These are phyloP conservation scores for Lodderomyces orthopsilosis DNA, from an alignment of 1,139 yeast genomes.

Conservation along the genomic window DNA sequence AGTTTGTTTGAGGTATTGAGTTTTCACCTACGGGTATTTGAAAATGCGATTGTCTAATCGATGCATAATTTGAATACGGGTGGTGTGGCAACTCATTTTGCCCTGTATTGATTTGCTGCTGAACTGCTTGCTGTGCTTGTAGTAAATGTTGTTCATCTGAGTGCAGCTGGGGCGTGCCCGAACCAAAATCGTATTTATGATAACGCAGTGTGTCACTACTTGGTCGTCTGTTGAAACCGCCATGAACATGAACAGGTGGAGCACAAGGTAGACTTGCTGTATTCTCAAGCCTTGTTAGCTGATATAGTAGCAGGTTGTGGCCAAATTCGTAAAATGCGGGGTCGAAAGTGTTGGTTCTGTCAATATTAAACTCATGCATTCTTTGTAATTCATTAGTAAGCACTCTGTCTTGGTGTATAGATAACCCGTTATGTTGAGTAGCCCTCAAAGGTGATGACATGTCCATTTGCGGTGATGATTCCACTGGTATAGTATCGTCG, in stretches of 20 bases:
- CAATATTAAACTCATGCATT: neutral
- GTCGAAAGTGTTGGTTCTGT: neutral
- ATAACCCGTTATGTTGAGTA: neutral
- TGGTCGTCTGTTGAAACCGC: neutral
- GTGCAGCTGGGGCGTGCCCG: neutral
- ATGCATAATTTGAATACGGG: neutral
- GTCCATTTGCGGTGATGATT: neutral
- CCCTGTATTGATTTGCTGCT: slow-evolving; percentile 1
- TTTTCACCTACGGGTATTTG: neutral
- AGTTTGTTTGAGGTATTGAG: slow-evolving; percentile 11
- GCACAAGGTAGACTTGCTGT: neutral
- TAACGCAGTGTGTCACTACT: neutral
- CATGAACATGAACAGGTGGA: neutral
- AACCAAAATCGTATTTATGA: neutral
- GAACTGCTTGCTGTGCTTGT: slow-evolving; percentile 5
- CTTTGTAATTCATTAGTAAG: neutral
- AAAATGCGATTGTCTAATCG: neutral
- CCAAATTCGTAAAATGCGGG: neutral
- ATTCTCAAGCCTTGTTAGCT: slow-evolving; percentile 4
- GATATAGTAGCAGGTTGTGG: slow-evolving; percentile 2
- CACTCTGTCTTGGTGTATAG: neutral
- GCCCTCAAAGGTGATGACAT: neutral
- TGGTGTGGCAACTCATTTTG: neutral
- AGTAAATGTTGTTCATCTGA: slow-evolving; percentile 5
- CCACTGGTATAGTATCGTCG: slow-evolving; percentile 3